Percentiles rank a stretch among this genome's conserved stretches.
Conservation (phyloP, 148 eudicot species). For the Diospyros kaki region DNA sequence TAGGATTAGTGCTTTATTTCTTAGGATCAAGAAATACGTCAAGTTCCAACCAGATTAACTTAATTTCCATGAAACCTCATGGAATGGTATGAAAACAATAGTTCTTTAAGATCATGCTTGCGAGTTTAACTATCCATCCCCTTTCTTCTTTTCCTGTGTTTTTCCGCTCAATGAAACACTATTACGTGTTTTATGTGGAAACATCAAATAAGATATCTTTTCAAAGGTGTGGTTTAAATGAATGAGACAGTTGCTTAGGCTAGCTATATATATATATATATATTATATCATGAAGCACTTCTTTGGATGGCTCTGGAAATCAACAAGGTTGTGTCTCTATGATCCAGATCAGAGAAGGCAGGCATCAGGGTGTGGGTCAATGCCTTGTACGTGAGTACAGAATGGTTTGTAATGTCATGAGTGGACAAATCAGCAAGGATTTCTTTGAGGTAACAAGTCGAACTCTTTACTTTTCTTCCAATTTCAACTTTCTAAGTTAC, state of each 20-base stretch:
- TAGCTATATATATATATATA: background rate
- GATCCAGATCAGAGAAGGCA: conserved; percentile 85
- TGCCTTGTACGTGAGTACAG: conserved; percentile 90
- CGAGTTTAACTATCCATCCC: too few species aligned
- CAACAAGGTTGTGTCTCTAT: conserved; percentile 1
- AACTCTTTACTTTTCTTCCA: background rate
- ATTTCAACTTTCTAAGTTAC: background rate
- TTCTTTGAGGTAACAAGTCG: conserved; percentile 56
- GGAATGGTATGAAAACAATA: too few species aligned
- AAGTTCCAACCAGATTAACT: too few species aligned
- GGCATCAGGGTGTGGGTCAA: conserved; percentile 84
- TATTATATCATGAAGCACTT: background rate
- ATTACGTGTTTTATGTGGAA: too few species aligned
- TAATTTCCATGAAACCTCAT: too few species aligned
- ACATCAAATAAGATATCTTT: too few species aligned
- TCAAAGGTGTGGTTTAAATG: too few species aligned
- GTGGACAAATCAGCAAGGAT: conserved; percentile 74
- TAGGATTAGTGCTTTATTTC: too few species aligned
- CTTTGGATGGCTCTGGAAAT: background rate
- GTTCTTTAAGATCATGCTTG: too few species aligned
- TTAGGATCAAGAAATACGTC: too few species aligned
- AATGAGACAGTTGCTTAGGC: background rate
- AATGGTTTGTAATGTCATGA: conserved; percentile 72
- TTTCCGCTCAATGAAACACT: too few species aligned
- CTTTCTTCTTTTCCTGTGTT: too few species aligned